These are phyloP conservation scores for Thelephora aurantiotincta DNA, from an alignment of 768 basidiomycete species.

Conservation along the genomic window DNA sequence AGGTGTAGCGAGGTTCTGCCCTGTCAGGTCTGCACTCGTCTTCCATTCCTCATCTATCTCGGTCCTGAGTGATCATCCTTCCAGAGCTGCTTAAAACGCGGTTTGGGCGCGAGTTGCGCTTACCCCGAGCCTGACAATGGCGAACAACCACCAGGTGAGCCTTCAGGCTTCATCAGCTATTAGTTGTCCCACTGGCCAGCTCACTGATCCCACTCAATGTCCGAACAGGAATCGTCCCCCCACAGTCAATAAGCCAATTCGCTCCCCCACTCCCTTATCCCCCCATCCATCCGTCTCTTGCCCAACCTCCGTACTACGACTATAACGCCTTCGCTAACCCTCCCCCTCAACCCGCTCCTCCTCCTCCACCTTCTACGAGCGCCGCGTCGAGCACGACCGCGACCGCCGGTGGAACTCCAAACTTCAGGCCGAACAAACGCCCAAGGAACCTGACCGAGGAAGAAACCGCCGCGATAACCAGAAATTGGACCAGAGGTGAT, in stretches of 20 bases:
- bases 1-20: conserved; percentile 72
- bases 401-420: conserved; percentile 55
- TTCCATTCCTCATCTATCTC: conserved; percentile 5
- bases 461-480: conserved; percentile 70
- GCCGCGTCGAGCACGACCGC: too few relatives aligned
- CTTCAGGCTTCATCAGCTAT: conserved; percentile 7
- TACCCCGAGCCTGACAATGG: conserved; percentile 63
- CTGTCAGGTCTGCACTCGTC: conserved; percentile 43
- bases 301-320: conserved; percentile 60
- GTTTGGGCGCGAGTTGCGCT: conserved; percentile 51
- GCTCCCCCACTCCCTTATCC: conserved; percentile 26
- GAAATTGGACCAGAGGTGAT: conserved; percentile 70
- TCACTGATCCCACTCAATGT: too few relatives aligned
- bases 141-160: conserved; percentile 9
- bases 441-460: conserved; percentile 73
- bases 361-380: conserved; percentile 18
- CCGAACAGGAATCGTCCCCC: conserved; percentile 6
- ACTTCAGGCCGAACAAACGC: conserved; percentile 71
- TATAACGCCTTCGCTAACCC: conserved; percentile 23
- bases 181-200: background rate
- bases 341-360: conserved; percentile 6
- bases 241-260: conserved; percentile 18
- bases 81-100: conserved; percentile 74
- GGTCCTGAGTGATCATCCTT: background rate
- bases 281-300: conserved; percentile 23